Base-by-base conservation (phyloP, 768 basidiomycete genomes). In the Psilocybe tampanensis region DNA sequence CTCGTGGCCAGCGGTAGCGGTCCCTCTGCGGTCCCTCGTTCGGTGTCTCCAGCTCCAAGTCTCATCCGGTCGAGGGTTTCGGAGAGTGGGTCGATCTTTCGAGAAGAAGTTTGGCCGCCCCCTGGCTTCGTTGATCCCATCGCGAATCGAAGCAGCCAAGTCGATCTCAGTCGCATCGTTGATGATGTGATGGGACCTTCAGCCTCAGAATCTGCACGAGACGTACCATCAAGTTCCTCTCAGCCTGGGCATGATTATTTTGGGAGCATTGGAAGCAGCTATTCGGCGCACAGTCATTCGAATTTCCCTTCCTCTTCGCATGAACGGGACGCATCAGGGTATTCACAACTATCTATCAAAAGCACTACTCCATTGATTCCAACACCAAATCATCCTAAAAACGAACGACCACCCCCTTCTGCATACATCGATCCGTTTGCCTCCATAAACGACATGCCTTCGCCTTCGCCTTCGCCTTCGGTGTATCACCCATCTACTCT, bases 131-230 rank as follows among this genome's bases (percentile, higher is more conserved):
- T 77, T 6, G 79, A 80, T 58, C 79, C 78, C 0, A 73, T 78
- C 21, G 59, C 63, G 50, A 60, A 66, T 42, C 19, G 55, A 24
- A 74, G 68, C 54, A 72, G 69, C 49, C 67, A 74, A 24, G 69
- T 73, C 22, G 71, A 77, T 23, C 55, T 80, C 8, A 52, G 68
- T n/a, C 69, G 61, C 8, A 80, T 83, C 45, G 76, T 82, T 8
- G 74, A 80, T 53, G 75, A 80, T 47, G 74, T 82, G 1, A 82
- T 82, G 81, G 81, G 81, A 2, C 75, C 77, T 8, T 22, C 45
- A n/a, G 33, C 22, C 3, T 56, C 54, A 9, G 22, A 21, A 5
- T 44, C 56, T 34, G n/a, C 22, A 15, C 21, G 34, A 41, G n/a
- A 39, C 15, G 3, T 39, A 13, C 36, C 42, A 9, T 23, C 32